phyloP scores from a whole-genome alignment of 2,329 filamentous ascomycete genomes.

The Zymoseptoria ardabiliae region DNA sequence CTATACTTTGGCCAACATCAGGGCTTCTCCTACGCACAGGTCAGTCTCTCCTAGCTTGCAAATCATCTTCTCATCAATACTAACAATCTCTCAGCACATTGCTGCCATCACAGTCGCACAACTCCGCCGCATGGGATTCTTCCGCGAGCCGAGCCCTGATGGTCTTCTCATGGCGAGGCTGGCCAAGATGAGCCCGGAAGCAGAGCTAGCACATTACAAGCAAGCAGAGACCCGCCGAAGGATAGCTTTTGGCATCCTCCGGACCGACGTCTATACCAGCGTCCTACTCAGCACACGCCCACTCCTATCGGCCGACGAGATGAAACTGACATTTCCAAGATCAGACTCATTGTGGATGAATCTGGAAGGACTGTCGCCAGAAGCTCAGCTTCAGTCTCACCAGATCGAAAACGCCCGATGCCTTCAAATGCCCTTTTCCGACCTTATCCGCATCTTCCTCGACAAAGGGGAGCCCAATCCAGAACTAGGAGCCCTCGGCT shows the following conservation, averaged over 20 bases:
- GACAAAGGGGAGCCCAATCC: conserved; percentile 11
- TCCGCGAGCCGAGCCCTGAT: conserved; percentile 11
- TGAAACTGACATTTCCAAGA: conserved; percentile 12
- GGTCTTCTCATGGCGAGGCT: neutral
- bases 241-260: conserved; percentile 11
- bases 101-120: conserved; percentile 12
- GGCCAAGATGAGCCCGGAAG: neutral
- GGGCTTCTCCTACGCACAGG: conserved; percentile 13
- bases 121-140: conserved; percentile 12
- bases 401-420: conserved; percentile 3
- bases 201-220: conserved; percentile 3
- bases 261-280: conserved; percentile 13
- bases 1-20: conserved; percentile 16
- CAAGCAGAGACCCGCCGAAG: conserved; percentile 5
- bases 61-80: neutral
- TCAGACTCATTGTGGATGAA: conserved; percentile 10
- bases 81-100: conserved; percentile 5
- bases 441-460: conserved; percentile 12
- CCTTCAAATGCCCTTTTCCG: conserved; percentile 13
- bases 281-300: conserved; percentile 11
- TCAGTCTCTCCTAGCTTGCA: neutral
- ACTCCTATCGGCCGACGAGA: conserved; percentile 11
- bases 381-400: conserved; percentile 4
- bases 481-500: conserved; percentile 8
- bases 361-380: neutral